Evolutionary conservation across 2,329 filamentous ascomycete species (phyloP), one percentile per base, ranked within the genome.

Genomic region (Trichoderma koningiopsis): DNA sequence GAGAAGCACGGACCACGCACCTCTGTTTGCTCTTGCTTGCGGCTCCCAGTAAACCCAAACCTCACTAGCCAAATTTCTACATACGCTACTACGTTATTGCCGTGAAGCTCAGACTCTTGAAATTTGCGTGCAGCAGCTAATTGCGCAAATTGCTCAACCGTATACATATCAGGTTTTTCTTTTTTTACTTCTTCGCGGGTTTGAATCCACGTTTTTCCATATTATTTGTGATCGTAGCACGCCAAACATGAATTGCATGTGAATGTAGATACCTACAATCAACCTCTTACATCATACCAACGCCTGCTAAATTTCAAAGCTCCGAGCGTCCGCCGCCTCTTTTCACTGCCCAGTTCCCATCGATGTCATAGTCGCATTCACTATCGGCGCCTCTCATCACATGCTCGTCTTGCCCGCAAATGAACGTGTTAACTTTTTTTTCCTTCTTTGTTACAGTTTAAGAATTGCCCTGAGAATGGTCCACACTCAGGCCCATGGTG

Each of bases 1-100:
- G 43, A 58, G 53, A 29, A 68, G 69, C 69, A 70, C 69, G 66
- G 69, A 55, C 69, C 69, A 70, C 22, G 43, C 57, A 52, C 40
- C 60, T 63, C 43, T 49, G 22, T 47, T 33, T 22, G 60, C 35
- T 16, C 3, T 11, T 33, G 33, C 52, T 49, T 66, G 55, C 56
- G 27, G 55, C 40, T 33, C 57, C 53, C 62, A 53, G 47, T 27
- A 27, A 27, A 27, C 63, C 27, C n/a, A 49, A 67, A 49, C 64
- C 19, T 49, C 3, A 19, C 61, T 35, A 37, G 37, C 37, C 37
- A 40, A 40, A 40, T 6, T 40, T 40, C 33, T 35, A 14, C 33
- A 35, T 13, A 35, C 33, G 33, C 33, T 35, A 35, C 33, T 35
- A 13, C 4, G 11, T 11, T 11, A 35, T 35, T 35, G 33, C 33